Evolutionary conservation across 2,329 filamentous ascomycete genomes (phyloP).

Genomic region (Pseudopyrenochaeta lycopersici): DNA sequence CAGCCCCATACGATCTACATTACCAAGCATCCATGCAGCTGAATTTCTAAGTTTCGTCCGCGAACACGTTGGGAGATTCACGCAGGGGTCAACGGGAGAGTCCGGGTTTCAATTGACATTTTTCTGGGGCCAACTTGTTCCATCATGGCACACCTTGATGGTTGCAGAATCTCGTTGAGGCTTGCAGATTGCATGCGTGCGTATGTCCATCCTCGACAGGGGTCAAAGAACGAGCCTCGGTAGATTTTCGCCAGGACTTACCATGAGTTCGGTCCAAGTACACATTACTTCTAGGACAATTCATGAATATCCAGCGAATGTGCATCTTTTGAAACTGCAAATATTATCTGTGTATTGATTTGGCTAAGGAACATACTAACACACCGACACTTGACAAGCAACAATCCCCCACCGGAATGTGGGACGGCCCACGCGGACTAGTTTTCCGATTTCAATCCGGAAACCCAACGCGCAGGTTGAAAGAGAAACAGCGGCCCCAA

Average conservation of each 20-base stretch:
- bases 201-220: not conserved
- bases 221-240: not conserved
- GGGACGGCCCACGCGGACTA: not conserved
- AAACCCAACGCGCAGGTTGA: not conserved
- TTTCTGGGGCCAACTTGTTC: not conserved
- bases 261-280: not conserved
- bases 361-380: not conserved
- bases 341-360: no score
- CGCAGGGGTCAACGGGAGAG: not conserved
- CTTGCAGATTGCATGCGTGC: constrained; percentile 2
- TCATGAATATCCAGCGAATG: not conserved
- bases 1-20: not conserved
- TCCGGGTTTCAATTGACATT: not conserved
- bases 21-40: not conserved
- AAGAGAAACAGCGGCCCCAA: not conserved
- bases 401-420: not conserved
- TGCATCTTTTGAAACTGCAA: no score
- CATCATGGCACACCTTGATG: not conserved
- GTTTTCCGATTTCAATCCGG: not conserved
- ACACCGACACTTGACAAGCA: not conserved
- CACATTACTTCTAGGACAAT: not conserved
- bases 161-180: not conserved
- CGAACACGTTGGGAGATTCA: not conserved
- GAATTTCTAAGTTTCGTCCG: not conserved
- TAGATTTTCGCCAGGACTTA: not conserved